phyloP scores from a whole-genome alignment of 495 filamentous ascomycete species.

The Talaromyces liani region DNA sequence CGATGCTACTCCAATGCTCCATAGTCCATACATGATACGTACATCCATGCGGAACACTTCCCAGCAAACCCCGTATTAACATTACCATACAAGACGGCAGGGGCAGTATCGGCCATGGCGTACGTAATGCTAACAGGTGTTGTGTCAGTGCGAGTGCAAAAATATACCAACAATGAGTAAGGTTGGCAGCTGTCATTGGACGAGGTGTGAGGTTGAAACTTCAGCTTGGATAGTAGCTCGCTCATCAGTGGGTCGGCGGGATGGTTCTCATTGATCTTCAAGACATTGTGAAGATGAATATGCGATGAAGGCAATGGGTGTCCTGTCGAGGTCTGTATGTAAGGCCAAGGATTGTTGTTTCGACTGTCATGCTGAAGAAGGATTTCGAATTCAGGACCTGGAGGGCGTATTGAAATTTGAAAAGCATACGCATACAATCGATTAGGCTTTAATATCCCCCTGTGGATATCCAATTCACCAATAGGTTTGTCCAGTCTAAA shows the following conservation, averaged over 20 bases:
- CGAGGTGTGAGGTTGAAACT: not conserved
- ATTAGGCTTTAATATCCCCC: not conserved
- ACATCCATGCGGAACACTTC: not conserved
- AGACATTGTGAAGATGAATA: not conserved
- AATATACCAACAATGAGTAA: not conserved
- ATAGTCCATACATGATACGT: not conserved
- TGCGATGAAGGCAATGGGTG: no score
- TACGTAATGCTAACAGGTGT: not conserved
- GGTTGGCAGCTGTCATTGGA: not conserved
- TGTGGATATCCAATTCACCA: not conserved
- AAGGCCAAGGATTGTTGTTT: no score
- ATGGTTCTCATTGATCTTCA: no score
- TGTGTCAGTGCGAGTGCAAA: not conserved
- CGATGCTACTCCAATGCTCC: not conserved
- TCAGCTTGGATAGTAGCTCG: not conserved
- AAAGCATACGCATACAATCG: not conserved
- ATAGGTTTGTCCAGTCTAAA: not conserved
- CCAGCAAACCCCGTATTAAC: not conserved
- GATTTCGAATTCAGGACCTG: not conserved
- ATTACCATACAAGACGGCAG: not conserved
- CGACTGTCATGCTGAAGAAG: not conserved
- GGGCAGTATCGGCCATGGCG: not conserved
- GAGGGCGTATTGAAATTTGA: not conserved
- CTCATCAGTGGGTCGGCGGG: not conserved
- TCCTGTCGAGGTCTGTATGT: no score